phyloP scores from a whole-genome alignment of 352 stramenopile genomes.

The Globisporangium splendens region DNA sequence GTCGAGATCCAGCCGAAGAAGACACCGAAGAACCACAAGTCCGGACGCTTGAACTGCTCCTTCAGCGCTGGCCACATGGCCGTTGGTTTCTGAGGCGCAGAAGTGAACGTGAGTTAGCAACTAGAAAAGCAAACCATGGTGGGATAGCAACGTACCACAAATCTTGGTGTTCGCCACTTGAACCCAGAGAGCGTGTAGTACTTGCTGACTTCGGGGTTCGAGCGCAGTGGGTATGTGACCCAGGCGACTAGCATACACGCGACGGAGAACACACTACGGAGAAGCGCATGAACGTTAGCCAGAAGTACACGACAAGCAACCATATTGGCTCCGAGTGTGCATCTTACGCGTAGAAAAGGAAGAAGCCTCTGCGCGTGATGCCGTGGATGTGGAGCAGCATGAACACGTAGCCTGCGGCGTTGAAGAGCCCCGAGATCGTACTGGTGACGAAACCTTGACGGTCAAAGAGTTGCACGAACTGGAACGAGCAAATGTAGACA shows the following conservation, averaged over 20 bases:
- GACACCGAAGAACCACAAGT: slow-evolving; percentile 40
- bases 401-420: slow-evolving; percentile 46
- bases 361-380: slow-evolving; percentile 37
- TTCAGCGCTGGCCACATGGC: slow-evolving; percentile 24
- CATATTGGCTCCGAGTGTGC: not conserved
- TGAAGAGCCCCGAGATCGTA: slow-evolving; percentile 48
- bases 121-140: not conserved
- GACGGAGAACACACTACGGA: not conserved
- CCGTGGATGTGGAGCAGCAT: slow-evolving; percentile 42
- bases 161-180: slow-evolving; percentile 4
- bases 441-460: slow-evolving; percentile 34
- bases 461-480: slow-evolving; percentile 46
- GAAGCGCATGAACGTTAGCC: not conserved
- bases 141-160: slow-evolving; percentile 8
- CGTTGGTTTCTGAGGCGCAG: slow-evolving; percentile 17
- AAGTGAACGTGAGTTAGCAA: not conserved
- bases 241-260: slow-evolving; percentile 11
- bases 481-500: slow-evolving; percentile 44
- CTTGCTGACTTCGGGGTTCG: slow-evolving; percentile 16
- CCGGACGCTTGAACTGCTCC: slow-evolving; percentile 19
- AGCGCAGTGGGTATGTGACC: slow-evolving; percentile 25
- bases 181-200: slow-evolving; percentile 26
- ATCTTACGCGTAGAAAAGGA: slow-evolving; percentile 25
- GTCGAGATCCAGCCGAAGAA: slow-evolving; percentile 46
- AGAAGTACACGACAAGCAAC: too few relatives aligned